Conservation (phyloP, 2,329 filamentous ascomycete genomes). For the Tolypocladium tropicale region DNA sequence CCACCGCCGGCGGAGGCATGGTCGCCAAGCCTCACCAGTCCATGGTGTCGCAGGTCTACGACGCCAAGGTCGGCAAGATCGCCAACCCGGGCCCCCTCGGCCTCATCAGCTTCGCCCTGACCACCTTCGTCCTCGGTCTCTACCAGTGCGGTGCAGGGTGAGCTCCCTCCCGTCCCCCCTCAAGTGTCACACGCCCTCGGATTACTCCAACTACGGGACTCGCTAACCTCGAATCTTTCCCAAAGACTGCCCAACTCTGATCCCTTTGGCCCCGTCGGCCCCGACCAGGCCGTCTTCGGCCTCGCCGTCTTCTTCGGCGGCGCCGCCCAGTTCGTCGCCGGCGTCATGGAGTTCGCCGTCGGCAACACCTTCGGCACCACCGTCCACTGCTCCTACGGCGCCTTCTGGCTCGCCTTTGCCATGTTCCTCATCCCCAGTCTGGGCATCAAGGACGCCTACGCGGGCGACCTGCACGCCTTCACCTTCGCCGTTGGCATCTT, state of each 20-base stretch:
- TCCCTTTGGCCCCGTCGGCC: conserved; percentile 21
- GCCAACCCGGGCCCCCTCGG: conserved; percentile 52
- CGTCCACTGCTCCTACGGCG: conserved; percentile 49
- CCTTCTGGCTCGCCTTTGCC: conserved; percentile 51
- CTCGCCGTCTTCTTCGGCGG: conserved; percentile 46
- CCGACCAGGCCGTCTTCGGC: conserved; percentile 25
- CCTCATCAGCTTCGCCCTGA: conserved; percentile 53
- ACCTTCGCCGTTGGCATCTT: conserved; percentile 47
- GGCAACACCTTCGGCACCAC: conserved; percentile 56
- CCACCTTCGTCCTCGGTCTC: conserved; percentile 49
- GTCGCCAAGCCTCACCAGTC: conserved; percentile 19
- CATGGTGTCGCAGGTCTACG: conserved; percentile 23
- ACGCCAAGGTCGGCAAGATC: conserved; percentile 30
- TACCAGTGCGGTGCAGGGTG: conserved; percentile 38
- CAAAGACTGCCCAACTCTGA: conserved; percentile 24
- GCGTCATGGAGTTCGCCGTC: conserved; percentile 43
- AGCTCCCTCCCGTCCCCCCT: conserved; percentile 11
- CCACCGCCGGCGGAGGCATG: not conserved
- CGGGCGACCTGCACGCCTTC: conserved; percentile 23
- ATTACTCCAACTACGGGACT: too few relatives aligned
- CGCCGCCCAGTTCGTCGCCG: conserved; percentile 56
- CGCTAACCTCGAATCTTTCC: not conserved
- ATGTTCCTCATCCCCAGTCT: conserved; percentile 44
- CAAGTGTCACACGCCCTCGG: not conserved
- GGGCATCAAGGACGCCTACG: conserved; percentile 37